These are phyloP conservation scores for Claviceps pusilla DNA, from an alignment of 2,329 filamentous ascomycete genomes.

Conservation along the genomic window DNA sequence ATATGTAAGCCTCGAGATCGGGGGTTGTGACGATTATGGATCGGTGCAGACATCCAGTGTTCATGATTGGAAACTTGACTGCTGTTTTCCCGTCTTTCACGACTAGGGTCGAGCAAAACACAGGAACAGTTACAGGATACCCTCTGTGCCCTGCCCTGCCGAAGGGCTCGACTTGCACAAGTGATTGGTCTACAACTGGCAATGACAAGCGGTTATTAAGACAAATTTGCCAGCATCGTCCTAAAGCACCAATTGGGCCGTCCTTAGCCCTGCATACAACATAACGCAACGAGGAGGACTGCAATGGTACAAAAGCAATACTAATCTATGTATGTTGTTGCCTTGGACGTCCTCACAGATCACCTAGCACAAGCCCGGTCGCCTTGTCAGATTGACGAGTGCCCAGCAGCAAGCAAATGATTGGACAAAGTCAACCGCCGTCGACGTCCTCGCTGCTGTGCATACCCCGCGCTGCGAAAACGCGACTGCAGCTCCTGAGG, in stretches of 20 bases:
- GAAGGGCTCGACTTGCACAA: neutral
- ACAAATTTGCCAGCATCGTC: neutral
- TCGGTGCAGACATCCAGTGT: neutral
- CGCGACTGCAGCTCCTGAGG: slow-evolving; percentile 4
- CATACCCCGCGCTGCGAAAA: slow-evolving; percentile 1
- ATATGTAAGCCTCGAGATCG: neutral
- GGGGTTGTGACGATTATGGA: neutral
- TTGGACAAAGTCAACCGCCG: slow-evolving; percentile 3
- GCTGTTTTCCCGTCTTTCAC: neutral
- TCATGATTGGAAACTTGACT: neutral
- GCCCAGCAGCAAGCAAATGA: neutral
- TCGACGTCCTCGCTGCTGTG: slow-evolving; percentile 1
- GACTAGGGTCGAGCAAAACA: neutral
- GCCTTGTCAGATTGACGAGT: neutral
- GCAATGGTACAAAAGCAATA: neutral
- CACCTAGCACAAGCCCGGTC: neutral
- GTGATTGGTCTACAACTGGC: neutral
- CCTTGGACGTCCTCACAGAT: too few species aligned
- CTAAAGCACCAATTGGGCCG: neutral
- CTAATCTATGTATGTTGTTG: too few species aligned
- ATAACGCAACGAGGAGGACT: neutral
- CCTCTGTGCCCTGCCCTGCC: neutral
- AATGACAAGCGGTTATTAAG: neutral
- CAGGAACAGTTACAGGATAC: neutral
- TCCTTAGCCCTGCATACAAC: neutral